phyloP scores from a whole-genome alignment of 257 asterid genomes.

The Echites panduratus region DNA sequence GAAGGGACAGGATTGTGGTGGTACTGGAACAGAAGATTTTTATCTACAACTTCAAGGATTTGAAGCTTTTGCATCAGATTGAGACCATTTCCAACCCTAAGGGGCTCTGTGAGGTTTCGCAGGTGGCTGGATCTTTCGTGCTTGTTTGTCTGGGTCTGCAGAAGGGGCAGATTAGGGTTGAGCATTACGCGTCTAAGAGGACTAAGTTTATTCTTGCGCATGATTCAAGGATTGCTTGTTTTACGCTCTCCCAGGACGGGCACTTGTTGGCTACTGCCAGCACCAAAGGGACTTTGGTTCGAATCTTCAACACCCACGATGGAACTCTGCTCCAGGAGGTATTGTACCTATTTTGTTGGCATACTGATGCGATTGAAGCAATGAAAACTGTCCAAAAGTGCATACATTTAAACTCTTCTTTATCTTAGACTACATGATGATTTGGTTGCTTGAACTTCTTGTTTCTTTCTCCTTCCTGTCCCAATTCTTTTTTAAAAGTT shows the following conservation, averaged over 20 bases:
- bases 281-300: constrained; percentile 77
- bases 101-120: constrained; percentile 89
- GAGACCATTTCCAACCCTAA: constrained; percentile 91
- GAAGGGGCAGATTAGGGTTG: constrained; percentile 91
- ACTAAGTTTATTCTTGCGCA: constrained; percentile 78
- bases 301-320: constrained; percentile 67
- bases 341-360: background rate
- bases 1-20: constrained; percentile 73
- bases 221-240: constrained; percentile 71
- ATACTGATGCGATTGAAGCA: background rate
- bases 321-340: constrained; percentile 92
- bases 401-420: background rate
- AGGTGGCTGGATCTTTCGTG: constrained; percentile 60
- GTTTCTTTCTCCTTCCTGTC: background rate
- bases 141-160: constrained; percentile 83
- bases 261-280: constrained; percentile 80
- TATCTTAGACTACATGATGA: background rate
- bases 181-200: constrained; percentile 68
- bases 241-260: constrained; percentile 79
- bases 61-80: constrained; percentile 82
- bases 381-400: background rate
- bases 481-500: background rate
- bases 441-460: background rate
- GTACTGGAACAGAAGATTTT: constrained; percentile 81
- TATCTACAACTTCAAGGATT: constrained; percentile 79